phyloP scores from a whole-genome alignment of 345 rosid species.

The Mangifera indica region DNA sequence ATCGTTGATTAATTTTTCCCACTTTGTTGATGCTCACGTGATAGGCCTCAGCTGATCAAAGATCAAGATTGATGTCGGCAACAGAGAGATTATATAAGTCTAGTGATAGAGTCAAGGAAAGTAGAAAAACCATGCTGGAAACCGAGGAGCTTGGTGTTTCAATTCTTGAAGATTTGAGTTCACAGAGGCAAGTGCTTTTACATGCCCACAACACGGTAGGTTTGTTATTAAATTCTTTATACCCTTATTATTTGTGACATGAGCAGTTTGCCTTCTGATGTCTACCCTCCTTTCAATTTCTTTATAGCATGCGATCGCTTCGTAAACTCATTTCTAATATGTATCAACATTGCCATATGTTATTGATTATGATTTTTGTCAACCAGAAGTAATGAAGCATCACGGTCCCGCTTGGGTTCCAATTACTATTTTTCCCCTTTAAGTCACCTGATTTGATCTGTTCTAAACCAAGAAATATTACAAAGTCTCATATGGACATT shows the following conservation, averaged over 20 bases:
- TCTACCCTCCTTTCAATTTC: neutral
- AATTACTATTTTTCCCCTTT: neutral
- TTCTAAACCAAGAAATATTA: neutral
- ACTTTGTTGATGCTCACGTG: constrained; percentile 1
- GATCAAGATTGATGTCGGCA: constrained; percentile 72
- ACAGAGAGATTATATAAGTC: constrained; percentile 70
- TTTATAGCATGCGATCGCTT: neutral
- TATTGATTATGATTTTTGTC: neutral
- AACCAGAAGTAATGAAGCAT: neutral
- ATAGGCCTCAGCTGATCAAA: constrained; percentile 93
- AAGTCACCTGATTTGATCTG: neutral
- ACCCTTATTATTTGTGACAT: neutral
- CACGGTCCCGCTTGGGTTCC: neutral
- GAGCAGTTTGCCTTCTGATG: neutral
- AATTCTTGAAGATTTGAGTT: constrained; percentile 87
- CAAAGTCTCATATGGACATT: neutral
- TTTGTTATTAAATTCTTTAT: neutral
- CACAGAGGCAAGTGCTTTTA: constrained; percentile 85
- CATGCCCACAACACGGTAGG: constrained; percentile 69
- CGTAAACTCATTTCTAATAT: neutral
- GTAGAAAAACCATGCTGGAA: constrained; percentile 93
- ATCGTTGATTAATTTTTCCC: neutral
- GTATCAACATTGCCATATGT: neutral
- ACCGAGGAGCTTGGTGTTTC: constrained; percentile 99
- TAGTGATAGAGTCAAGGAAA: constrained; percentile 72